Base-by-base conservation (phyloP, 1,284 basidiomycete species). In the Phellinidium pouzarii region DNA sequence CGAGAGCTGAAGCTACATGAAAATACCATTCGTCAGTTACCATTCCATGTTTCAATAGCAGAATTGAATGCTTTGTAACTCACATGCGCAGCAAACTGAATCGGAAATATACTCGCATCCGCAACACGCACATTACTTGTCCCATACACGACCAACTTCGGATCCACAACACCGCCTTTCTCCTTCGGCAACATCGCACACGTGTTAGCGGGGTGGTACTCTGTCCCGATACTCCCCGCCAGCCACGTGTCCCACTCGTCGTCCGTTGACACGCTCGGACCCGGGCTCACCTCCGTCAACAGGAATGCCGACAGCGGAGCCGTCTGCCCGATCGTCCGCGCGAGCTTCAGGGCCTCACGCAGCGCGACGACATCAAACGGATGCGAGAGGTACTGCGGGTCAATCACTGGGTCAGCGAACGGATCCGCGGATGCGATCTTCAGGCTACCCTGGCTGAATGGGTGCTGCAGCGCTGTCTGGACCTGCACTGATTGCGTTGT, bases 381-480 rank as follows among this genome's bases (percentile, higher is more conserved):
- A 59, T 82, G 74, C 12, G 74, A 61, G 29, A 82, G 74, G 69
- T 84, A 86, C 49, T 72, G 70, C 2, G 83, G 81, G 65, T 87
- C 79, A 64, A 87, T 84, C 12, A 66, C 53, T 0, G 84, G 83
- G 20, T 65, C 58, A 22, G 73, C 71, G 65, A 83, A 84, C 1
- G 80, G 67, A 61, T 78, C 70, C 22, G 68, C 69, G 7, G 74
- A 77, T 58, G 70, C 75, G 69, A 86, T 67, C 55, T 66, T 68
- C 4, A 72, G 44, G 0, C 62, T 61, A n/a, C 70, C 70, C 46
- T 67, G 65, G 41, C 69, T 80, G 57, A 83, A 71, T 0, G 83
- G 80, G 59, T 83, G 82, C 62, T 88, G 84, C 25, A 86, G 64
- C 0, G 83, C 84, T 4, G 78, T 77, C 63, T 87, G 84, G 40